Conservation (phyloP, 1,139 yeast species). For the Saccharomyces pastorianus region DNA sequence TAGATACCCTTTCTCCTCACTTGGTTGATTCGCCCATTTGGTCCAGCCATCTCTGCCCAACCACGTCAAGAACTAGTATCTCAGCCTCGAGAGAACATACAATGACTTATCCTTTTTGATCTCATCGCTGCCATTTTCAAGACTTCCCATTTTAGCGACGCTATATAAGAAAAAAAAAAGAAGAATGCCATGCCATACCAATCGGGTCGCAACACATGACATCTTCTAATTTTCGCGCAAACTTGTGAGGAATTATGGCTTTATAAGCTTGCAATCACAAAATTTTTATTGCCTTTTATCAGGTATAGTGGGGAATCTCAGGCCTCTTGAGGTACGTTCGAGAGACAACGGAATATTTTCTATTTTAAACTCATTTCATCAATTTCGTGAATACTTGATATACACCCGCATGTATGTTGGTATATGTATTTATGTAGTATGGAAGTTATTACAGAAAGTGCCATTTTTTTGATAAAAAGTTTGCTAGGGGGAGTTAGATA, state of each 20-base stretch:
- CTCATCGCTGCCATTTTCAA: background rate
- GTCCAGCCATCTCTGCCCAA: background rate
- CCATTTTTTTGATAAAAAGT: background rate
- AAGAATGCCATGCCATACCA: background rate
- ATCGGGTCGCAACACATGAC: background rate
- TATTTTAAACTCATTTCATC: no score
- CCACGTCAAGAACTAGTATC: background rate
- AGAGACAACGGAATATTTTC: background rate
- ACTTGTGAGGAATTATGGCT: no score
- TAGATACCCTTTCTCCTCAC: background rate
- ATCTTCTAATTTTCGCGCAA: no score
- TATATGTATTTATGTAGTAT: background rate
- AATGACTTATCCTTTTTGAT: background rate
- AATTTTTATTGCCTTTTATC: no score
- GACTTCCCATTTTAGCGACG: background rate
- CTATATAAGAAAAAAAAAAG: background rate
- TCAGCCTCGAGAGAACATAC: background rate
- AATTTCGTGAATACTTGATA: no score
- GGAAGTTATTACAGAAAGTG: background rate
- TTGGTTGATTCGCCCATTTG: background rate
- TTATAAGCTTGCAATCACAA: no score
- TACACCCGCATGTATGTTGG: no score
- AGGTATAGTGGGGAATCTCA: no score
- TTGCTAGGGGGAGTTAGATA: no score
- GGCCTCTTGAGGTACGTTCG: background rate